These are phyloP conservation scores for Phytophthora ramorum DNA, from an alignment of 352 stramenopile species.

Conservation along the genomic window DNA sequence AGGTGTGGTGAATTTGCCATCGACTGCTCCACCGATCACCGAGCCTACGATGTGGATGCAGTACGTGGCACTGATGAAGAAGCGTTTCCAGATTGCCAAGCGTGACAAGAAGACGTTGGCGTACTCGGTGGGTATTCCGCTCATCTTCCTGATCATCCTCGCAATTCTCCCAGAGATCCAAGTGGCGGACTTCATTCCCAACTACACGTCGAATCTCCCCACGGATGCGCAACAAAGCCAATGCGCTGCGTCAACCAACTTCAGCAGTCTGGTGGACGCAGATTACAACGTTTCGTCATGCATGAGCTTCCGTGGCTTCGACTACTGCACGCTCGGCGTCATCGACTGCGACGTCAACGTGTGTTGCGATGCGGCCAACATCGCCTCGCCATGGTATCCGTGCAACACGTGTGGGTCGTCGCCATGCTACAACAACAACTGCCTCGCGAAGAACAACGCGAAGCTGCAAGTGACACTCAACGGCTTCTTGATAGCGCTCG, in stretches of 20 bases:
- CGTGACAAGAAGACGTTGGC: conserved; percentile 66
- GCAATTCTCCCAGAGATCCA: conserved; percentile 60
- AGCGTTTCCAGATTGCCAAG: conserved; percentile 68
- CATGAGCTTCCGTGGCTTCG: conserved; percentile 28
- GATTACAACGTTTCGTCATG: conserved; percentile 23
- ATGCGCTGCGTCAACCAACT: conserved; percentile 31
- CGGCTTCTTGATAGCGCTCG: conserved; percentile 57
- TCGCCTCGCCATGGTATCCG: conserved; percentile 51
- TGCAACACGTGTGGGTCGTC: conserved; percentile 42
- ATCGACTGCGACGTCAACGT: conserved; percentile 44
- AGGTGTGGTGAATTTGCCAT: conserved; percentile 10
- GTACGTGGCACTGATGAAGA: conserved; percentile 53
- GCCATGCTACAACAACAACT: conserved; percentile 53
- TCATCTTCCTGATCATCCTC: conserved; percentile 67
- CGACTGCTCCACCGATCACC: conserved; percentile 6
- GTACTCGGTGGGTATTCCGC: conserved; percentile 63
- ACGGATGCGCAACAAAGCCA: conserved; percentile 31
- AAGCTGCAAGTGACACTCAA: conserved; percentile 77
- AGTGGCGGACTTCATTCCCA: conserved; percentile 56
- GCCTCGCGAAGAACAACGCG: conserved; percentile 53
- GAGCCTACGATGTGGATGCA: conserved; percentile 49
- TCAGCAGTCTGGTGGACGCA: conserved; percentile 19
- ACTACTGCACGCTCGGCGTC: conserved; percentile 37
- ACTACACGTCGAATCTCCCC: conserved; percentile 30
- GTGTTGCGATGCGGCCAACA: conserved; percentile 50